Percentiles rank a stretch among this genome's conserved stretches.
Evolutionary conservation across 2,329 filamentous ascomycete genomes (phyloP).

Genomic region (Hypoxylon sp.): DNA sequence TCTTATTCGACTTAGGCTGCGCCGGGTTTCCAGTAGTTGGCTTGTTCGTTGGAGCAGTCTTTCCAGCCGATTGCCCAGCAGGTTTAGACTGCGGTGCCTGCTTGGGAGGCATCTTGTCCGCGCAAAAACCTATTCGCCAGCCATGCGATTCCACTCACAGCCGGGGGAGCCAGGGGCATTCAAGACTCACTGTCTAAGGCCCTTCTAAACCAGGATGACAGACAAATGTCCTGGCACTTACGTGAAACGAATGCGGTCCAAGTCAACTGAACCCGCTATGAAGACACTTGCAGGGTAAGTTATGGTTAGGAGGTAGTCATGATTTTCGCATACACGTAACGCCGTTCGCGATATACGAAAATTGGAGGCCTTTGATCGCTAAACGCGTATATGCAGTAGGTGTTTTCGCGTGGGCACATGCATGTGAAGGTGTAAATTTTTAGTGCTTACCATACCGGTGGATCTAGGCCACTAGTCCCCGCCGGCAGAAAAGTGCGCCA

Average conservation of each 20-base stretch:
- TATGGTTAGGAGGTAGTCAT: neutral
- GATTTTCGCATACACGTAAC: conserved; percentile 4
- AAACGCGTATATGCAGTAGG: conserved; percentile 23
- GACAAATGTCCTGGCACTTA: neutral
- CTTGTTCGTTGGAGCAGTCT: conserved; percentile 23
- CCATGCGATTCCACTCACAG: conserved; percentile 10
- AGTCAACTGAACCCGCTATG: neutral
- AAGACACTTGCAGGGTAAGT: neutral
- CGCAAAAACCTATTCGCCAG: neutral
- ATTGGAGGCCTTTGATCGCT: conserved; percentile 5
- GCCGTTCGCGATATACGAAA: conserved; percentile 10
- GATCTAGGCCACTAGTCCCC: conserved; percentile 9
- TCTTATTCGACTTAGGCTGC: conserved; percentile 44
- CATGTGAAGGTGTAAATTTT: conserved; percentile 12
- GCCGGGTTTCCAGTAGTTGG: conserved; percentile 16
- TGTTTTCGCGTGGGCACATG: conserved; percentile 21
- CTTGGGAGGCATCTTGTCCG: conserved; percentile 43
- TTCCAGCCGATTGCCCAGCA: conserved; percentile 23
- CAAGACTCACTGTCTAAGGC: neutral
- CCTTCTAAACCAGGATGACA: neutral
- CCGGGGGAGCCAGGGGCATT: neutral
- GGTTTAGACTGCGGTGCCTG: conserved; percentile 34
- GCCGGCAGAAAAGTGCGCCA: conserved; percentile 19
- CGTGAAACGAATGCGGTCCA: neutral
- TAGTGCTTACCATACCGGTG: conserved; percentile 5